Evolutionary conservation across 345 rosid species (phyloP).

Genomic region (Carallia pectinifolia): DNA sequence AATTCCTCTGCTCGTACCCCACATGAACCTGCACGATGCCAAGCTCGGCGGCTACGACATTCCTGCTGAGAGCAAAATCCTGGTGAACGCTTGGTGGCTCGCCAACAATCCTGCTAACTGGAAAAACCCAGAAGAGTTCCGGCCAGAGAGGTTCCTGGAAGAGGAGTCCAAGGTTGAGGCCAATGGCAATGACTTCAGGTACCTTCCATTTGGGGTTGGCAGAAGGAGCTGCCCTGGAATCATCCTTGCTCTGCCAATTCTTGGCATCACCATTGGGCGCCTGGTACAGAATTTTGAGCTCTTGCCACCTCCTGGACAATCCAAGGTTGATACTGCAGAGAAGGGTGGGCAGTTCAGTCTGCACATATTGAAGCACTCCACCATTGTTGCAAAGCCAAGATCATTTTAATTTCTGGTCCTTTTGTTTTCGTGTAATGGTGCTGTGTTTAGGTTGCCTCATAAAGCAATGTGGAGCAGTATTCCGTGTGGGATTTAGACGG

Average conservation of each 20-base stretch:
- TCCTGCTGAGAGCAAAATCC: constrained; percentile 95
- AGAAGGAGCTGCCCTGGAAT: constrained; percentile 99
- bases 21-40: constrained; percentile 96
- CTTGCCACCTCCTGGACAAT: constrained; percentile 84
- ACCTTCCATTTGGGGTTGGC: constrained; percentile 96
- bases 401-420: constrained; percentile 7
- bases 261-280: constrained; percentile 84
- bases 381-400: constrained; percentile 87
- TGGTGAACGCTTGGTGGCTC: constrained; percentile 98
- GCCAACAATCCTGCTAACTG: constrained; percentile 91
- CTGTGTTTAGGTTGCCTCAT: no score
- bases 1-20: constrained; percentile 96
- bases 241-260: constrained; percentile 87
- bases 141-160: constrained; percentile 95
- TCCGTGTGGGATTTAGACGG: not conserved
- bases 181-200: constrained; percentile 88
- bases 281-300: constrained; percentile 97
- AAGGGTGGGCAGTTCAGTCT: constrained; percentile 98
- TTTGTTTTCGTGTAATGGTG: not conserved
- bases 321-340: constrained; percentile 76
- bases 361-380: constrained; percentile 92
- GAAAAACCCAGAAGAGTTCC: constrained; percentile 87
- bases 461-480: not conserved
- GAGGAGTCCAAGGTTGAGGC: constrained; percentile 96
- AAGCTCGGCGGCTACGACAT: constrained; percentile 80